A percentile compares a stretch with the other conserved stretches of the same genome.
phyloP scores from a whole-genome alignment of 139 green algal species.

The Edaphochlamys debaryana region DNA sequence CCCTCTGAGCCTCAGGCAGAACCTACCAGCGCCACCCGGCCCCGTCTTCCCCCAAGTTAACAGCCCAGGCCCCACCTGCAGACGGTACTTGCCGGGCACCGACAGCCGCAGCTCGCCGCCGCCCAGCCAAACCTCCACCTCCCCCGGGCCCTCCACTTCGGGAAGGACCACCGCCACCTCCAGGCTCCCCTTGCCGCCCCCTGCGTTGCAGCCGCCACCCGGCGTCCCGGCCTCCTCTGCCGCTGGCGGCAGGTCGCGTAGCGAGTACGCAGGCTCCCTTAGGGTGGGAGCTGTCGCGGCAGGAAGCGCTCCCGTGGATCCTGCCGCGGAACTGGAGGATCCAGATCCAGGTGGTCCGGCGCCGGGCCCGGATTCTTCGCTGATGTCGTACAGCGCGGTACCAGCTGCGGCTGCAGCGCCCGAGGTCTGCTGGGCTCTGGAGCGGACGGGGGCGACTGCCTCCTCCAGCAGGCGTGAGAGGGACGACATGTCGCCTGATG shows the following conservation, averaged over 20 bases:
- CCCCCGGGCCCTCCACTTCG: neutral
- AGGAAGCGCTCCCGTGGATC: neutral
- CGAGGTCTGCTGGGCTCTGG: neutral
- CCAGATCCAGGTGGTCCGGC: no score
- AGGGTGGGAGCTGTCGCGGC: neutral
- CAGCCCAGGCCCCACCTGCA: conserved; percentile 24
- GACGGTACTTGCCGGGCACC: conserved; percentile 8
- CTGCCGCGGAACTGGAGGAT: neutral
- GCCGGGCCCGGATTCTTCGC: neutral
- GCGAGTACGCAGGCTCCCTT: neutral
- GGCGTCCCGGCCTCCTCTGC: neutral
- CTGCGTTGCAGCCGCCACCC: neutral
- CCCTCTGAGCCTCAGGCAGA: neutral
- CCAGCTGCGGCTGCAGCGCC: neutral
- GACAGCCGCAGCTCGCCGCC: conserved; percentile 11
- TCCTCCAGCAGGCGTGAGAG: neutral
- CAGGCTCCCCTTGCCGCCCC: neutral
- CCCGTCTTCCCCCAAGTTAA: no score
- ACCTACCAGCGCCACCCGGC: neutral
- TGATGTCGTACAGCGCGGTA: conserved; percentile 14
- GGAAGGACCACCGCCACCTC: conserved; percentile 27
- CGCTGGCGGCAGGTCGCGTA: neutral
- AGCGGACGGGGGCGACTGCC: neutral
- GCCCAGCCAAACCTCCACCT: conserved; percentile 30
- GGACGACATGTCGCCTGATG: neutral